phyloP scores from a whole-genome alignment of 164 flowering plant species.

The Nymphaea thermarum region DNA sequence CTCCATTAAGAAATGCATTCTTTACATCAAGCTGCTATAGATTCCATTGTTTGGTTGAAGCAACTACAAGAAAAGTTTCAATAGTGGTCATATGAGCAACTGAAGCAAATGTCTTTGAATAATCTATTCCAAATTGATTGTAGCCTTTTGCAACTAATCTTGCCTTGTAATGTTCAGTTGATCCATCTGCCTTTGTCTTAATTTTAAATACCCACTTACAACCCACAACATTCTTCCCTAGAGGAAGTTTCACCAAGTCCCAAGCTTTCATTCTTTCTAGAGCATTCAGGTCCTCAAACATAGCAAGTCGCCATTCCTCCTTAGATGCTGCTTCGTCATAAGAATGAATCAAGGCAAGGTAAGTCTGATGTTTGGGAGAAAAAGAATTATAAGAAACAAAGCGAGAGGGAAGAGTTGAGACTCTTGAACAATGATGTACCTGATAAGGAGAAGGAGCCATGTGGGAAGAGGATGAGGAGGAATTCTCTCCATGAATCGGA shows the following conservation, averaged over 20 bases:
- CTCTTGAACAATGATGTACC: no score
- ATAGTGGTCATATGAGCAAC: not conserved
- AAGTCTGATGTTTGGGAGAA: no score
- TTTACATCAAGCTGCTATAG: not conserved
- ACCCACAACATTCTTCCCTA: not conserved
- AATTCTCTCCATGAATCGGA: no score
- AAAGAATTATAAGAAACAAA: no score
- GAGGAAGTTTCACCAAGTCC: not conserved
- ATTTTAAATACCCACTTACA: not conserved
- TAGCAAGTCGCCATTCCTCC: not conserved
- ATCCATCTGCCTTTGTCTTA: not conserved
- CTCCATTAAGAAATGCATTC: not conserved
- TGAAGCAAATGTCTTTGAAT: not conserved
- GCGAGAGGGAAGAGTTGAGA: no score
- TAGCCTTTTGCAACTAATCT: not conserved
- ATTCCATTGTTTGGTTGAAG: not conserved
- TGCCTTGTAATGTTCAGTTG: not conserved
- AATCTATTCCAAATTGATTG: not conserved
- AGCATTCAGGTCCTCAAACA: not conserved
- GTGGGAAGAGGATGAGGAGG: no score
- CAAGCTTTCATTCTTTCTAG: not conserved
- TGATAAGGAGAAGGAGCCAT: no score
- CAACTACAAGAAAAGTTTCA: no score
- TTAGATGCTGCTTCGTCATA: no score
- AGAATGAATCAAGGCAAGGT: no score